Base-by-base conservation (phyloP, 2,329 filamentous ascomycete species). In the Fusarium mangiferae region DNA sequence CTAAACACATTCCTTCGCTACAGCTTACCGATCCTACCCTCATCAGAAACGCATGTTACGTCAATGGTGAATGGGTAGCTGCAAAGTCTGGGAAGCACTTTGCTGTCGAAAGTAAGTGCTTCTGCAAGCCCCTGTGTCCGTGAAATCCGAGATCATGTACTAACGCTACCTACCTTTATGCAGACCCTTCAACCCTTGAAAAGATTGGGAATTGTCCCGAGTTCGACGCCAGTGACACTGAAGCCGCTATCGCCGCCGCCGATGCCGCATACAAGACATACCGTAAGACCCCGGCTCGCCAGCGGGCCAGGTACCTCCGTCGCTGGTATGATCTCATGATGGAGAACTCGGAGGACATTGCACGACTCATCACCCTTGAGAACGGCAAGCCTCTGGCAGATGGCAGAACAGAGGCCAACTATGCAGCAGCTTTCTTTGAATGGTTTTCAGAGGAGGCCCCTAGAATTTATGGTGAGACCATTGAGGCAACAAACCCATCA, bases 31-130 rank as follows among this genome's bases (percentile, higher is more conserved):
- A 92, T 77, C 84, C 86, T 67, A 89, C 88, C 41, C 87, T 96
- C 56, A 86, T 95, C 77, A 94, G 93, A 82, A 88, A 88, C 71
- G 87, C 92, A 80, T 87, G 89, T 69, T 95, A 92, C 79, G 89
- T 95, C 78, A 93, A 95, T 81, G 93, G 93, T 78, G 86, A 94
- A 86, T 96, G 93, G 91, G 88, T 94, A 65, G 85, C 85, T 75
- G 92, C 93, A 69, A 88, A 90, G 77, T 93, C 92, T 4, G 91
- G 91, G 72, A 88, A 93, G 85, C 93, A 89, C 49, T 96, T 95
- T 80, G 88, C 93, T 77, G 90, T 95, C 65, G 86, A 87, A 74
- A 90, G 90, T 90, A 83, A 66, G 78, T 72, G 38, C 55, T 57
- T 66, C 69, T 64, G 56, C 61, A 57, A 61, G 59, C 36, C 63